phyloP scores from a whole-genome alignment of 345 rosid species.

The Dipteronia dyeriana region DNA sequence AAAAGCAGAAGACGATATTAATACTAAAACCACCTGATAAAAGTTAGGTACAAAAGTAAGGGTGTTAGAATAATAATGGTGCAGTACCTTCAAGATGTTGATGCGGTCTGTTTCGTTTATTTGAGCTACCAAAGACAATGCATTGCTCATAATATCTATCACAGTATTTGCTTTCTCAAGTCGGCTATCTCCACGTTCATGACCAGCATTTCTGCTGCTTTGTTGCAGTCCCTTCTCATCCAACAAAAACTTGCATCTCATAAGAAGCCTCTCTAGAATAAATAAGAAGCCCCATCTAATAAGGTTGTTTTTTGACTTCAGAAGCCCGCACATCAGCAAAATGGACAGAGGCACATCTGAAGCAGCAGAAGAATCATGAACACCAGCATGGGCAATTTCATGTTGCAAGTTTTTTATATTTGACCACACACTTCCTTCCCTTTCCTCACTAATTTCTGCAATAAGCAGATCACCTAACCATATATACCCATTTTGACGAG shows the following conservation, averaged over 20 bases:
- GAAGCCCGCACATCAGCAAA: slow-evolving; percentile 87
- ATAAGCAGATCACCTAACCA: slow-evolving; percentile 96
- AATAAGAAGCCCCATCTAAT: slow-evolving; percentile 90
- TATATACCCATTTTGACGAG: slow-evolving; percentile 84
- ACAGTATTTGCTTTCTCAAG: slow-evolving; percentile 95
- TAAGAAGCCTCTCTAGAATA: slow-evolving; percentile 93
- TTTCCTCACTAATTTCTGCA: slow-evolving; percentile 82
- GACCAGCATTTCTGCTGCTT: slow-evolving; percentile 41
- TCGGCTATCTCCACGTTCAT: slow-evolving; percentile 48
- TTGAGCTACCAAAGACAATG: slow-evolving; percentile 80
- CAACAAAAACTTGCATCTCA: slow-evolving; percentile 87
- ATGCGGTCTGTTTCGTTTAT: slow-evolving; percentile 88
- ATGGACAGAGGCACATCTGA: slow-evolving; percentile 80
- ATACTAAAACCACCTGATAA: neutral
- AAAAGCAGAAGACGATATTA: neutral
- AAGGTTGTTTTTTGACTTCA: slow-evolving; percentile 74
- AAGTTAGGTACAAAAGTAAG: neutral
- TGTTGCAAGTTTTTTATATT: slow-evolving; percentile 68
- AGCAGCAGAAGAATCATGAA: slow-evolving; percentile 56
- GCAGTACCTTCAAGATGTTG: slow-evolving; percentile 84
- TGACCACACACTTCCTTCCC: slow-evolving; percentile 61
- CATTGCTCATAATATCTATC: slow-evolving; percentile 92
- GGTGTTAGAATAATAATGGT: neutral
- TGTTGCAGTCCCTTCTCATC: slow-evolving; percentile 84
- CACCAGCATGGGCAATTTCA: slow-evolving; percentile 73